Evolutionary conservation across 495 filamentous ascomycete species (phyloP).

Genomic region (Aspergillus asperescens): DNA sequence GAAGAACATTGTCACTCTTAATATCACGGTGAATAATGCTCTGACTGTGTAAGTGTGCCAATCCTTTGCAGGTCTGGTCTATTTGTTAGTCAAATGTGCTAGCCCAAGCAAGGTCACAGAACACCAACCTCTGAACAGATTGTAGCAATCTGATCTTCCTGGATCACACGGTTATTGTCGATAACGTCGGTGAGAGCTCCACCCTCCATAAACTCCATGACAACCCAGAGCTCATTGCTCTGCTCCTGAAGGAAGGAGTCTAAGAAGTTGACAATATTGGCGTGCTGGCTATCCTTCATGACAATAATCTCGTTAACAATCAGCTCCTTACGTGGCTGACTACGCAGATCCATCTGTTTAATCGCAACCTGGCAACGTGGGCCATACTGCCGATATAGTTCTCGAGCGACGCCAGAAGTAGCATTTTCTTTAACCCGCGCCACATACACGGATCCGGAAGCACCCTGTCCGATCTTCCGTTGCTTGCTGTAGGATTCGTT

Average conservation of each 20-base stretch:
- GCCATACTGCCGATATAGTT: conserved; percentile 64
- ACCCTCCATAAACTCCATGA: conserved; percentile 99
- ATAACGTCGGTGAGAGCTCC: conserved; percentile 97
- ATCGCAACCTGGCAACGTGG: conserved; percentile 83
- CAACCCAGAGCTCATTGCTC: conserved; percentile 92
- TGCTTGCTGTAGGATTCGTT: conserved; percentile 93
- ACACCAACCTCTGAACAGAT: conserved; percentile 84
- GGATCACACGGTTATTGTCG: conserved; percentile 87
- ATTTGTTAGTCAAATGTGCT: conserved; percentile 30
- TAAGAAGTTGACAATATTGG: conserved; percentile 98
- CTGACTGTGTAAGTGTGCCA: conserved; percentile 89
- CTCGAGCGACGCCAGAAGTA: conserved; percentile 57
- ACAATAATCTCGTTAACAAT: conserved; percentile 99
- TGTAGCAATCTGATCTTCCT: conserved; percentile 94
- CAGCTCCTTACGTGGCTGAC: conserved; percentile 95
- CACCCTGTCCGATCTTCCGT: conserved; percentile 98
- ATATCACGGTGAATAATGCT: conserved; percentile 99
- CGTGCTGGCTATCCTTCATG: conserved; percentile 97
- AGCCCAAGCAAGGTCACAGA: background rate
- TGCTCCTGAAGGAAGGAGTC: conserved; percentile 94
- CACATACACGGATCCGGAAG: conserved; percentile 96
- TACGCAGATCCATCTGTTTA: conserved; percentile 98
- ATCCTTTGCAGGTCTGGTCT: conserved; percentile 81
- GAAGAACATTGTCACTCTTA: conserved; percentile 95
- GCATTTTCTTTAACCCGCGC: conserved; percentile 81